Conservation (phyloP, 495 filamentous ascomycete genomes). For the Talaromyces wortmannii region DNA sequence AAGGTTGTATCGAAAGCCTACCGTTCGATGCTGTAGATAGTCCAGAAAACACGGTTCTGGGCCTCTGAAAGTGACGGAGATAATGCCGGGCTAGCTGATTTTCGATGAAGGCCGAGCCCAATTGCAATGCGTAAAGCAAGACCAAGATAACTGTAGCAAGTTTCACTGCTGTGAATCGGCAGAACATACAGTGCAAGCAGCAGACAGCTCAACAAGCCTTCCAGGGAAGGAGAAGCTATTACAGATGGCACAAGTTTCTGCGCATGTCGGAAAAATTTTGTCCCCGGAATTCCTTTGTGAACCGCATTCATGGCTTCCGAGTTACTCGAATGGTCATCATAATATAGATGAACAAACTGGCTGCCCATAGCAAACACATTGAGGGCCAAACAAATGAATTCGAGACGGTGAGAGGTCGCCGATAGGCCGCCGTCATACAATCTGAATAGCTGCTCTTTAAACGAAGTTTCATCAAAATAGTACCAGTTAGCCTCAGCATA, state of each 20-base stretch:
- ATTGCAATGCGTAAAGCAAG: constrained; percentile 46
- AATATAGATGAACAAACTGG: constrained; percentile 16
- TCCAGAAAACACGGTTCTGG: constrained; percentile 17
- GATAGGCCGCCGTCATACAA: no score
- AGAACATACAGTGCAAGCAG: constrained; percentile 16
- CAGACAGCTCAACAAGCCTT: constrained; percentile 21
- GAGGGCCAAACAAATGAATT: no score
- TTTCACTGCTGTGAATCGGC: constrained; percentile 13
- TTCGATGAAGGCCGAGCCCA: constrained; percentile 41
- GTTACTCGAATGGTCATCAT: no score
- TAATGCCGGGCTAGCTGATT: no score
- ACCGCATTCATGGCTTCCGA: constrained; percentile 7
- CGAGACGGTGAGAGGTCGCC: no score
- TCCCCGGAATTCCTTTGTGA: constrained; percentile 10
- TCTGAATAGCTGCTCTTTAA: no score
- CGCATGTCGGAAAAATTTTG: no score
- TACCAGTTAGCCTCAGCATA: no score
- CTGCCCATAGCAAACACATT: constrained; percentile 18
- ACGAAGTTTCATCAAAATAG: no score
- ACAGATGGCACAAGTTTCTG: no score
- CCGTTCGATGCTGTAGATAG: constrained; percentile 21
- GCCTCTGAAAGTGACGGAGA: constrained; percentile 6
- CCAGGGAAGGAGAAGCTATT: constrained; percentile 14
- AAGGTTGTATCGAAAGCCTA: background rate
- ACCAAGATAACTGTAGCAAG: constrained; percentile 27